Evolutionary conservation across 257 asterid genomes (phyloP).

Genomic region (Mentha longifolia): DNA sequence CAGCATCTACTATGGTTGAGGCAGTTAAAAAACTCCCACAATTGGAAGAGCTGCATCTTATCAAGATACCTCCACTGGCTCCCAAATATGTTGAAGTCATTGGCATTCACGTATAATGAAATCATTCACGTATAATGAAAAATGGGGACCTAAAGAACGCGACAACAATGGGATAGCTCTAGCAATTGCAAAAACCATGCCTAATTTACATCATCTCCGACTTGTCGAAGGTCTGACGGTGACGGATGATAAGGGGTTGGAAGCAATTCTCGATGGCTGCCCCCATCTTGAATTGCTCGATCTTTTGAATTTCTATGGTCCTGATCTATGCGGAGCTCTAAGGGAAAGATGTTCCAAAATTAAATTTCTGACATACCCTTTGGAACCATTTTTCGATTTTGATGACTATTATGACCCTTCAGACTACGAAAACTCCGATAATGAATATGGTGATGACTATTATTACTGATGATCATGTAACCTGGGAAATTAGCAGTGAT

Average conservation of each 20-base stretch:
- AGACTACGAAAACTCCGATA: too few relatives aligned
- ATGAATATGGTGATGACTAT: background rate
- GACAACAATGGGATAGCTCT: too few relatives aligned
- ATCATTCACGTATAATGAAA: too few relatives aligned
- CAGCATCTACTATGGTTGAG: constrained; percentile 25
- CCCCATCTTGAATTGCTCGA: background rate
- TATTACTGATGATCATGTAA: too few relatives aligned
- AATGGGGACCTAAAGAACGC: too few relatives aligned
- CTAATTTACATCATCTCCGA: too few relatives aligned
- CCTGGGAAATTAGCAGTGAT: background rate
- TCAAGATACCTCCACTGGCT: background rate
- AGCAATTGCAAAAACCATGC: too few relatives aligned
- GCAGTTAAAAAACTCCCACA: constrained; percentile 43
- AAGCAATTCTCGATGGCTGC: background rate
- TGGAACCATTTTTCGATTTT: too few relatives aligned
- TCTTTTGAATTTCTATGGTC: background rate
- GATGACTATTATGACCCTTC: too few relatives aligned
- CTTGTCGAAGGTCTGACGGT: too few relatives aligned
- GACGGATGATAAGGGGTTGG: background rate
- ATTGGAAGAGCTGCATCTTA: constrained; percentile 60
- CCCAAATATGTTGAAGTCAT: constrained; percentile 31
- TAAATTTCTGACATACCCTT: background rate
- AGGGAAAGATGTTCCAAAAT: background rate
- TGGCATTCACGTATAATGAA: too few relatives aligned
- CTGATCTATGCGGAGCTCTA: background rate